A percentile compares a stretch with the other conserved stretches of the same genome.
Conservation (phyloP, 768 basidiomycete genomes). For the Termitomyces sp. region DNA sequence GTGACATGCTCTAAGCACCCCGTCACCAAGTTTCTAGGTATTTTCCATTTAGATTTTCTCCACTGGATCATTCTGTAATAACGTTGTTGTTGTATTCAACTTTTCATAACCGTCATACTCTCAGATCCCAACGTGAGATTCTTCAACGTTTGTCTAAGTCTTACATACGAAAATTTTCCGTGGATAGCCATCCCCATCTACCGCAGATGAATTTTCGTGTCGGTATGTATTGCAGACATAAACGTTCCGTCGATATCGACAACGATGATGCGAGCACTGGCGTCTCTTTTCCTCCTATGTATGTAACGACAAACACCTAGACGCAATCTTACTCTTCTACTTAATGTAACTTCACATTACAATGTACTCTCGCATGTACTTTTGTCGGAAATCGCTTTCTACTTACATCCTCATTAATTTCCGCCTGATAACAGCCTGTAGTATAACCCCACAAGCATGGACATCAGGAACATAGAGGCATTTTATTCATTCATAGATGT, state of each 20-base stretch:
- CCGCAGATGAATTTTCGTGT: not conserved
- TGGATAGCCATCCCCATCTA: not conserved
- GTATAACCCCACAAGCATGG: not conserved
- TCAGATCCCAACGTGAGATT: too few relatives aligned
- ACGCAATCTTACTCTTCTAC: not conserved
- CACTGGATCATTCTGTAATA: not conserved
- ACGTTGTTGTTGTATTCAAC: not conserved
- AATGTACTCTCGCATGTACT: too few relatives aligned
- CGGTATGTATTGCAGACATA: too few relatives aligned
- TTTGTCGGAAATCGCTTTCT: not conserved
- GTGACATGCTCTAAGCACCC: not conserved
- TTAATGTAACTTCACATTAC: not conserved
- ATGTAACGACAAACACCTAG: too few relatives aligned
- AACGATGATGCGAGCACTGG: not conserved
- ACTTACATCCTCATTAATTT: not conserved
- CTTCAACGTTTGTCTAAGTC: not conserved
- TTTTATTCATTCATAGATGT: not conserved
- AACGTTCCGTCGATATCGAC: too few relatives aligned
- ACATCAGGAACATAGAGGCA: not conserved
- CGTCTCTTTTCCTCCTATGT: not conserved
- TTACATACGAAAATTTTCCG: not conserved
- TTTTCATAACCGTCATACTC: too few relatives aligned
- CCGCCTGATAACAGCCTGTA: not conserved
- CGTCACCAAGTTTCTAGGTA: constrained; percentile 9
- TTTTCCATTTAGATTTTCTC: not conserved